phyloP scores from a whole-genome alignment of 2,329 filamentous ascomycete species.

The Hymenoscyphus infarciens region DNA sequence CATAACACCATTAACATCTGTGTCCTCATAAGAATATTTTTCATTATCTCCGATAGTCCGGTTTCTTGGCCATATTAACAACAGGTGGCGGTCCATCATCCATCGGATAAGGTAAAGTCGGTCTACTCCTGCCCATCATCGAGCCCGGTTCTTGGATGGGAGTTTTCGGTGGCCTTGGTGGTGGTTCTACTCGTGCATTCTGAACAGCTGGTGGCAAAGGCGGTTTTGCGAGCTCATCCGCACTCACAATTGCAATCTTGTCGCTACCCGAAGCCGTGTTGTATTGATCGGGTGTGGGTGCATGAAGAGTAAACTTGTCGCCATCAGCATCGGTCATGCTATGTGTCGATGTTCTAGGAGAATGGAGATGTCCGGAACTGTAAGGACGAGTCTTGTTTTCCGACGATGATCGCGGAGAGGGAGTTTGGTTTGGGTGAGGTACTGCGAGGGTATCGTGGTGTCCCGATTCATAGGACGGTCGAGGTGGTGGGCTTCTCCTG shows the following conservation, averaged over 20 bases:
- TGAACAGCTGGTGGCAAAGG: conserved; percentile 7
- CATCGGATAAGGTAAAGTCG: conserved; percentile 64
- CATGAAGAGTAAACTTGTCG: conserved; percentile 52
- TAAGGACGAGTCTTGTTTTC: conserved; percentile 38
- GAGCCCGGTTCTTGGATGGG: conserved; percentile 55
- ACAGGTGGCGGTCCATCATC: conserved; percentile 76
- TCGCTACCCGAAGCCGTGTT: conserved; percentile 58
- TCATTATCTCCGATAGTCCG: conserved; percentile 38
- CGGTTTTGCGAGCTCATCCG: conserved; percentile 54
- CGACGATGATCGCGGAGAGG: conserved; percentile 35
- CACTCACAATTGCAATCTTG: conserved; percentile 61
- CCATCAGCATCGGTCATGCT: conserved; percentile 26
- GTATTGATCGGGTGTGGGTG: conserved; percentile 58
- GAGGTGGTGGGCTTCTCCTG: conserved; percentile 25
- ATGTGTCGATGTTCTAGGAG: conserved; percentile 33
- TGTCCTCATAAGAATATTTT: not conserved
- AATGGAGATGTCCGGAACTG: conserved; percentile 36
- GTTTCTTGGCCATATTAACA: conserved; percentile 84
- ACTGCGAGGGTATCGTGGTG: conserved; percentile 31
- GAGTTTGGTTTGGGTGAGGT: conserved; percentile 17
- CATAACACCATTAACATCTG: not conserved
- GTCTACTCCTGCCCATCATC: conserved; percentile 24
- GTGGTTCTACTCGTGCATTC: conserved; percentile 49
- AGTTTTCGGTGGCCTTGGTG: conserved; percentile 74
- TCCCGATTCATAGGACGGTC: conserved; percentile 35